These are phyloP conservation scores for Colletotrichum sp. DNA, from an alignment of 2,329 filamentous ascomycete genomes.

Conservation along the genomic window DNA sequence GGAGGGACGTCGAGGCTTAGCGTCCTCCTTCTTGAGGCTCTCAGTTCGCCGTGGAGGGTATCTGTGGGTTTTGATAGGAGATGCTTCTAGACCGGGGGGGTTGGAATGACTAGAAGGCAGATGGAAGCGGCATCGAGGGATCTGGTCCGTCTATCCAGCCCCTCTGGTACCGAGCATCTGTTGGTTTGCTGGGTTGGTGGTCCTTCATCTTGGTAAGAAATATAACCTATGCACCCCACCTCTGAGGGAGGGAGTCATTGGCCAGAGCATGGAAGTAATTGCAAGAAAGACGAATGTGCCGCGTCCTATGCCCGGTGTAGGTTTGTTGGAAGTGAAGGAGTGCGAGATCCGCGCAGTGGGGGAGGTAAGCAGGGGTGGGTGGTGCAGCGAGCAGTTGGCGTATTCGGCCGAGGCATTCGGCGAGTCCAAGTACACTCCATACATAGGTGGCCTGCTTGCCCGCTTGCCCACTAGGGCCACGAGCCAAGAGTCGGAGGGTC, in stretches of 20 bases:
- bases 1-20: not conserved
- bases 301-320: not conserved
- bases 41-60: not conserved
- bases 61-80: not conserved
- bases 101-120: not conserved
- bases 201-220: not conserved
- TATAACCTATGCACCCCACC: not conserved
- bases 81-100: not conserved
- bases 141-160: not conserved
- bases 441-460: not conserved
- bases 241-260: not conserved
- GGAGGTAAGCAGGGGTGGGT: not conserved
- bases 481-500: not conserved
- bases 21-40: constrained; percentile 7
- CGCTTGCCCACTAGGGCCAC: not conserved
- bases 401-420: constrained; percentile 3
- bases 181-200: not conserved
- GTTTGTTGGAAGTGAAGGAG: not conserved
- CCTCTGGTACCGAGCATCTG: not conserved
- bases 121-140: constrained; percentile 4
- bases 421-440: not conserved
- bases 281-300: not conserved
- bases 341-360: not conserved
- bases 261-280: not conserved
- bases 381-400: not conserved